Evolutionary conservation across 2,329 filamentous ascomycete genomes (phyloP).

Genomic region (Colletotrichum phormii): DNA sequence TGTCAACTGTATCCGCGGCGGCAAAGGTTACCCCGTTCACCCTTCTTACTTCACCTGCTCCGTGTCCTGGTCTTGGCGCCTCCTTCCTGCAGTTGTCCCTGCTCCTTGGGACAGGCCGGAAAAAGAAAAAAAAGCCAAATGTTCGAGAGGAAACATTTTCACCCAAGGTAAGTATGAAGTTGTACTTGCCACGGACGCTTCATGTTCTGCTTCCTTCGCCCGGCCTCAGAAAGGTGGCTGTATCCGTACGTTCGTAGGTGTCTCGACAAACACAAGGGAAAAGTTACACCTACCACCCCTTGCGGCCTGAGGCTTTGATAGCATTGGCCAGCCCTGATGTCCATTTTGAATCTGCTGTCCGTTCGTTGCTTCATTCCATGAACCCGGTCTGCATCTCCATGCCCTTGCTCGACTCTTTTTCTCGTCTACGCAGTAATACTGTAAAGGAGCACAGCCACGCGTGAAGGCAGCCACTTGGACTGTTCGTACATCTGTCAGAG

Average conservation of each 20-base stretch:
- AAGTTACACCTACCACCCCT: background rate
- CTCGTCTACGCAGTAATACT: background rate
- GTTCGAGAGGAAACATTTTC: background rate
- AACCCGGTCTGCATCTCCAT: conserved; percentile 16
- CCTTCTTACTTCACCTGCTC: conserved; percentile 6
- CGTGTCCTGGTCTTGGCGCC: conserved; percentile 8
- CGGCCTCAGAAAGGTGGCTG: background rate
- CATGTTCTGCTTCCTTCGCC: background rate
- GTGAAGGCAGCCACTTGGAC: conserved; percentile 6
- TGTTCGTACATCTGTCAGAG: conserved; percentile 1
- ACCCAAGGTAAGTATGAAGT: no score
- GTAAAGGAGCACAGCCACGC: conserved; percentile 18
- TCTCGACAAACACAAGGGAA: background rate
- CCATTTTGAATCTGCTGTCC: background rate
- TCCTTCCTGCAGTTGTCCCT: conserved; percentile 14
- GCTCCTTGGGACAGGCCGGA: background rate
- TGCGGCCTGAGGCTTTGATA: conserved; percentile 1
- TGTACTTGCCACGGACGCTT: no score
- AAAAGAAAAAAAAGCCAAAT: background rate
- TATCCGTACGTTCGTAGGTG: no score
- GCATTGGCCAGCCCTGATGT: conserved; percentile 18
- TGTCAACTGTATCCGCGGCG: background rate
- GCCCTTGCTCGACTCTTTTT: background rate
- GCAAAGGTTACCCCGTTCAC: conserved; percentile 3
- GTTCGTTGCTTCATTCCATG: conserved; percentile 13